A percentile compares a stretch with the other conserved stretches of the same genome.
These are phyloP conservation scores for Leishmania aethiopica DNA, from an alignment of 208 protist genomes.

Conservation along the genomic window DNA sequence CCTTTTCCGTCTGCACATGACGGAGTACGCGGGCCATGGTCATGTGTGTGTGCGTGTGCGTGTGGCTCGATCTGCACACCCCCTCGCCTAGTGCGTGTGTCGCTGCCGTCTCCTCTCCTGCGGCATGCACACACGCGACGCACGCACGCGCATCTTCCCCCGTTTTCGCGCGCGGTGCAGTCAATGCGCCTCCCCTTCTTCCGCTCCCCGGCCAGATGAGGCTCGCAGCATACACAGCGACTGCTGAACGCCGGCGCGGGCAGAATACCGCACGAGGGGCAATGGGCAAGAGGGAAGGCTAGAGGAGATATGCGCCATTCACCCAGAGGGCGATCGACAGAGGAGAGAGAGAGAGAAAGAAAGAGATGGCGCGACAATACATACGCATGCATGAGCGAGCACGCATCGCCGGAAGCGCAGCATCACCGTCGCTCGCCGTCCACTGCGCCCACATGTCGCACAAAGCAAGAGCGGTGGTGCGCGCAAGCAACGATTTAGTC, in stretches of 20 bases:
- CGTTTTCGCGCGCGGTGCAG: no score
- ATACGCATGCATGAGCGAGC: background rate
- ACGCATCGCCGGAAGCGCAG: background rate
- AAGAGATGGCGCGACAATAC: background rate
- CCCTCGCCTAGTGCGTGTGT: no score
- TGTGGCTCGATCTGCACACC: background rate
- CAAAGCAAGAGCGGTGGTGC: background rate
- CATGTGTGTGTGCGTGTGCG: background rate
- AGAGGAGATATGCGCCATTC: background rate
- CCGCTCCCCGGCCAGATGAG: background rate
- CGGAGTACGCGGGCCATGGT: background rate
- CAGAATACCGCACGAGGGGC: background rate
- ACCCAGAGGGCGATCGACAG: background rate
- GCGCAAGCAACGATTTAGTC: background rate
- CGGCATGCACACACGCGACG: no score
- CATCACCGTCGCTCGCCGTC: background rate
- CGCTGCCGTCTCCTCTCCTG: no score
- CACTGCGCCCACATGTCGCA: background rate
- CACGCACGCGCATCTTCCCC: background rate
- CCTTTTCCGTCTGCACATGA: background rate
- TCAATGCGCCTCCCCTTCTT: background rate
- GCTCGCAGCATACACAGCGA: background rate
- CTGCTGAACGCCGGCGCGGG: background rate
- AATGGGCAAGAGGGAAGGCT: background rate
- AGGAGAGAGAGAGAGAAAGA: background rate